Conservation (phyloP, 2,329 filamentous ascomycete genomes). For the Berkeleyomyces basicola region DNA sequence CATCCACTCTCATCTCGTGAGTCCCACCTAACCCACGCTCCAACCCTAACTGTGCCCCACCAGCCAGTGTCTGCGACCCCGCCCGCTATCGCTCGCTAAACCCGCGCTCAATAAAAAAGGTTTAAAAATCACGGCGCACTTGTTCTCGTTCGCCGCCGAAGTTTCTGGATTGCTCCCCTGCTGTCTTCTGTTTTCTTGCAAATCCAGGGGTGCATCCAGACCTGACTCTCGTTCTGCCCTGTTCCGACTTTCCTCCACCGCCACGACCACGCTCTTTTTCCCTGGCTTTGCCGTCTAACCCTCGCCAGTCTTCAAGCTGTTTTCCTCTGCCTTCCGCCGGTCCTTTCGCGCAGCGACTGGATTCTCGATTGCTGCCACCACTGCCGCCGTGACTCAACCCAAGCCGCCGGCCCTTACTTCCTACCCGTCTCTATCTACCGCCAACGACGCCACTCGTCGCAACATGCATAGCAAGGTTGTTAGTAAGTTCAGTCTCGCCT, state of each 20-base stretch:
- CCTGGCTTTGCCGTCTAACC: background rate
- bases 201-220: background rate
- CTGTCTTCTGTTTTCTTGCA: background rate
- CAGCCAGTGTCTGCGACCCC: background rate
- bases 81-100: background rate
- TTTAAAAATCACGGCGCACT: background rate
- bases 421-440: background rate
- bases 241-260: background rate
- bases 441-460: background rate
- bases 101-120: background rate
- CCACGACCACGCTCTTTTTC: background rate
- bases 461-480: slow-evolving; percentile 86
- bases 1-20: too few relatives aligned
- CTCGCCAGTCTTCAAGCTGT: slow-evolving; percentile 58
- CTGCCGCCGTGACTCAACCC: slow-evolving; percentile 28
- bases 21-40: background rate
- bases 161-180: background rate
- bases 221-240: background rate
- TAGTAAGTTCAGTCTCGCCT: slow-evolving; percentile 38
- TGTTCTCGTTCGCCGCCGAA: background rate
- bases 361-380: slow-evolving; percentile 54
- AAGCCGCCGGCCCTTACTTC: background rate
- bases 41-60: background rate
- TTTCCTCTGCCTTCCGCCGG: slow-evolving; percentile 65
- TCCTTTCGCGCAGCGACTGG: slow-evolving; percentile 59